These are phyloP conservation scores for Amanita pallidorosea DNA, from an alignment of 768 basidiomycete species.

Conservation along the genomic window DNA sequence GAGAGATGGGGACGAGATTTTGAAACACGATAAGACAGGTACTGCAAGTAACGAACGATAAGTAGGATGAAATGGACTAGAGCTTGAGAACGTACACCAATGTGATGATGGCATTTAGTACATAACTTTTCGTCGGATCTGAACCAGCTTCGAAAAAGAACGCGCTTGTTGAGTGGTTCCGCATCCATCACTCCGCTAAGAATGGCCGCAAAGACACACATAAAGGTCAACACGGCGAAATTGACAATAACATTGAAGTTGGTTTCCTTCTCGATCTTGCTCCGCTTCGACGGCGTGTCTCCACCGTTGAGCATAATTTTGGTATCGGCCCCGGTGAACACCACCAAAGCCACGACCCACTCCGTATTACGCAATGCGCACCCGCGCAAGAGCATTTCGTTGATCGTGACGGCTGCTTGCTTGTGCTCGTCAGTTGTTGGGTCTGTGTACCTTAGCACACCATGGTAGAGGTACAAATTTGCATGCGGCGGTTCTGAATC, in stretches of 20 bases:
- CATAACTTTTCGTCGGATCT: slow-evolving; percentile 47
- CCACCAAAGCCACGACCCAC: slow-evolving; percentile 92
- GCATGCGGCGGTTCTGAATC: slow-evolving; percentile 92
- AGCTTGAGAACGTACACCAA: slow-evolving; percentile 62
- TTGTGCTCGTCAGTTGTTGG: slow-evolving; percentile 36
- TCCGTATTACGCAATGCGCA: slow-evolving; percentile 82
- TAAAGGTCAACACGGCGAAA: slow-evolving; percentile 63
- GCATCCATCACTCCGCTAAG: slow-evolving; percentile 66
- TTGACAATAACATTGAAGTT: slow-evolving; percentile 98
- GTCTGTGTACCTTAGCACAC: slow-evolving; percentile 68
- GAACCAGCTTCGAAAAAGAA: slow-evolving; percentile 60
- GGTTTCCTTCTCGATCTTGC: slow-evolving; percentile 96
- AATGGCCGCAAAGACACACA: slow-evolving; percentile 71
- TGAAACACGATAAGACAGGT: slow-evolving; percentile 94
- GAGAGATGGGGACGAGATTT: slow-evolving; percentile 91
- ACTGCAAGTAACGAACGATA: slow-evolving; percentile 27
- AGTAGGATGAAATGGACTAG: slow-evolving; percentile 1
- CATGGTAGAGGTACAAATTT: slow-evolving; percentile 87
- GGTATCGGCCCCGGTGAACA: slow-evolving; percentile 87
- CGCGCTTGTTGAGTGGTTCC: slow-evolving; percentile 49
- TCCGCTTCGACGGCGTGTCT: slow-evolving; percentile 90
- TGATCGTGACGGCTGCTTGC: slow-evolving; percentile 73
- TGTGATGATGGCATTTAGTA: slow-evolving; percentile 75
- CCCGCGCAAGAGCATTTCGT: slow-evolving; percentile 86
- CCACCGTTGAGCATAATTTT: slow-evolving; percentile 92